These are phyloP conservation scores for Xylaria grammica DNA, from an alignment of 495 filamentous ascomycete genomes.

Conservation along the genomic window DNA sequence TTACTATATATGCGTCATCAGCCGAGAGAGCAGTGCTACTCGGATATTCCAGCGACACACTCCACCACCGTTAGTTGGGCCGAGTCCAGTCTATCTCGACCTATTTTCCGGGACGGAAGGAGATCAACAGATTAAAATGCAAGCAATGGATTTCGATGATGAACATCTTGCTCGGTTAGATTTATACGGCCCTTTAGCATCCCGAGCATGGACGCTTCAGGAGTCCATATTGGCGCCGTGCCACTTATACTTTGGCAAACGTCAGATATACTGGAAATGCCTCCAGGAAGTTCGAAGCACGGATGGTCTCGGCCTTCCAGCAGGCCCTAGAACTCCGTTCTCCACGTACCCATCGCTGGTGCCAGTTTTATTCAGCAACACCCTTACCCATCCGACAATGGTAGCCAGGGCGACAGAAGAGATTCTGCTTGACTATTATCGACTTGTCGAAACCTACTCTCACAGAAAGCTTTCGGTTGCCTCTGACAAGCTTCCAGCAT, in stretches of 20 bases:
- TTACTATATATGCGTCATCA: slow-evolving; percentile 23
- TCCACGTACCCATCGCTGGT: neutral
- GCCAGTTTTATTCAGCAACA: neutral
- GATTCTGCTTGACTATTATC: slow-evolving; percentile 11
- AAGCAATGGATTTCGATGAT: neutral
- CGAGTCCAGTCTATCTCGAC: slow-evolving; percentile 8
- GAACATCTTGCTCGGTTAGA: slow-evolving; percentile 5
- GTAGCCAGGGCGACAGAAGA: neutral
- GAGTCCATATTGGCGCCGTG: slow-evolving; percentile 17
- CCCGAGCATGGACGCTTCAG: slow-evolving; percentile 24
- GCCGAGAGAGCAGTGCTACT: slow-evolving; percentile 6
- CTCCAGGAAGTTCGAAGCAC: neutral
- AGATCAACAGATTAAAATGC: neutral
- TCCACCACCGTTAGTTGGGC: neutral
- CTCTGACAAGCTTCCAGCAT: slow-evolving; percentile 26
- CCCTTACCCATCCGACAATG: neutral
- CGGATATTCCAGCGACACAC: slow-evolving; percentile 3
- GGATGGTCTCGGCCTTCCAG: slow-evolving; percentile 13
- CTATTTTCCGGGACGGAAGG: neutral
- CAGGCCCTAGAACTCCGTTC: neutral
- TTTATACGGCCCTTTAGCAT: slow-evolving; percentile 12
- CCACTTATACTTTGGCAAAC: slow-evolving; percentile 9
- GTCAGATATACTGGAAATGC: slow-evolving; percentile 16
- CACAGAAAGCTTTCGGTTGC: slow-evolving; percentile 4
- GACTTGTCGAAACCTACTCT: slow-evolving; percentile 16